These are phyloP conservation scores for Vicia villosa DNA, from an alignment of 306 rosid genomes.

Conservation along the genomic window DNA sequence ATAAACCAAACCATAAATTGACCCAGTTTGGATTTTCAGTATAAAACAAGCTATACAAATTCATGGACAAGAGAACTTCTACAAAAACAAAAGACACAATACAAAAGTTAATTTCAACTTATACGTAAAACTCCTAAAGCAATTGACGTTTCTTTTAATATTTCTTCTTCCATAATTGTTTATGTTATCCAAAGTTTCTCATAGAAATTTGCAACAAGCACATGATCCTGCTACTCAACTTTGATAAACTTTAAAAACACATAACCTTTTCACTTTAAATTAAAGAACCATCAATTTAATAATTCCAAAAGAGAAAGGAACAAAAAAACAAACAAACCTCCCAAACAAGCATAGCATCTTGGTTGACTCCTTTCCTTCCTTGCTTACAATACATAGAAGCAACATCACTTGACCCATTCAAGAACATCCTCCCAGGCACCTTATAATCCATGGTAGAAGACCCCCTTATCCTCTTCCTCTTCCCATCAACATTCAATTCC, in stretches of 20 bases:
- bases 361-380: slow-evolving; percentile 88
- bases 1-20: neutral
- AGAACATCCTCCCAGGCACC: slow-evolving; percentile 70
- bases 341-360: slow-evolving; percentile 98
- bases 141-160: neutral
- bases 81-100: neutral
- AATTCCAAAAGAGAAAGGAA: slow-evolving; percentile 8
- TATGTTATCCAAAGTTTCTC: neutral
- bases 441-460: slow-evolving; percentile 44
- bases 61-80: neutral
- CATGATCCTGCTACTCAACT: slow-evolving; percentile 5
- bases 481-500: slow-evolving; percentile 45
- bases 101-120: slow-evolving; percentile 1
- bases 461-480: slow-evolving; percentile 50
- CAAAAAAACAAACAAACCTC: slow-evolving; percentile 56
- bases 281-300: too few species aligned
- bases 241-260: slow-evolving; percentile 19
- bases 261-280: neutral
- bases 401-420: slow-evolving; percentile 69
- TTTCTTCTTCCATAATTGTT: neutral
- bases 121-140: neutral
- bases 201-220: neutral
- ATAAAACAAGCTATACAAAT: neutral
- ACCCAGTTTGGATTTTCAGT: neutral
- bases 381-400: slow-evolving; percentile 79